Conservation (phyloP, 139 green algal genomes). For the Chlorella vulgaris region DNA sequence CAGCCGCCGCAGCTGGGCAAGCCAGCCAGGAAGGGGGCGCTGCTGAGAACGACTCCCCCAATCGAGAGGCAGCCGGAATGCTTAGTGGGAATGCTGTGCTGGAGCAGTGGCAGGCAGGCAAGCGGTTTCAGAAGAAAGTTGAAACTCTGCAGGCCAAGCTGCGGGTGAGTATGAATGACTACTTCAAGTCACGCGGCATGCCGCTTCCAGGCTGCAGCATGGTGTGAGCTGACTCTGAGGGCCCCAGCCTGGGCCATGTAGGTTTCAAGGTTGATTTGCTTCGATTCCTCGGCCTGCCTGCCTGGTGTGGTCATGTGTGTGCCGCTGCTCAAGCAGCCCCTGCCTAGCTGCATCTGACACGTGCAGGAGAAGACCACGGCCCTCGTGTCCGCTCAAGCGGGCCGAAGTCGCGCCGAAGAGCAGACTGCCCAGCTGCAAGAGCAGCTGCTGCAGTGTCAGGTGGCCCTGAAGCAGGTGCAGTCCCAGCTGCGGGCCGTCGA, state of each 20-base stretch:
- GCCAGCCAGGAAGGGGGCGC: neutral
- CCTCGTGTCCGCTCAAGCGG: slow-evolving; percentile 46
- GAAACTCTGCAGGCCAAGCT: slow-evolving; percentile 56
- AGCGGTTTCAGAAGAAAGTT: slow-evolving; percentile 72
- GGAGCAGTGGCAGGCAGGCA: slow-evolving; percentile 76
- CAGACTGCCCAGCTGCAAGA: slow-evolving; percentile 37
- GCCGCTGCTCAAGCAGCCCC: no score
- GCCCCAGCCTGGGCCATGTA: no score
- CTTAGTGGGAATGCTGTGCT: slow-evolving; percentile 35
- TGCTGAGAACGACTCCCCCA: slow-evolving; percentile 22
- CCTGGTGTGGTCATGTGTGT: no score
- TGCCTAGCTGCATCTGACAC: no score
- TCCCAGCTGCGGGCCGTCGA: slow-evolving; percentile 37
- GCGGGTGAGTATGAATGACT: no score
- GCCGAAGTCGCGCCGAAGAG: slow-evolving; percentile 45
- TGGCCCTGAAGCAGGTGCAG: slow-evolving; percentile 45
- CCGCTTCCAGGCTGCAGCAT: slow-evolving; percentile 13
- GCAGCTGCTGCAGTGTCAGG: slow-evolving; percentile 51
- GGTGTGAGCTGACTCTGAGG: no score
- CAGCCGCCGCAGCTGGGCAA: neutral
- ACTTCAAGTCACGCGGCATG: no score
- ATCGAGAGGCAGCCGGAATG: neutral
- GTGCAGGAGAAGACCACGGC: slow-evolving; percentile 61
- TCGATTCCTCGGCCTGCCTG: no score
- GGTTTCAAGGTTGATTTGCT: no score